Percentiles rank a stretch among this genome's conserved stretches.
Evolutionary conservation across 2,329 filamentous ascomycete genomes (phyloP).

Genomic region (Aspergillus sp.): DNA sequence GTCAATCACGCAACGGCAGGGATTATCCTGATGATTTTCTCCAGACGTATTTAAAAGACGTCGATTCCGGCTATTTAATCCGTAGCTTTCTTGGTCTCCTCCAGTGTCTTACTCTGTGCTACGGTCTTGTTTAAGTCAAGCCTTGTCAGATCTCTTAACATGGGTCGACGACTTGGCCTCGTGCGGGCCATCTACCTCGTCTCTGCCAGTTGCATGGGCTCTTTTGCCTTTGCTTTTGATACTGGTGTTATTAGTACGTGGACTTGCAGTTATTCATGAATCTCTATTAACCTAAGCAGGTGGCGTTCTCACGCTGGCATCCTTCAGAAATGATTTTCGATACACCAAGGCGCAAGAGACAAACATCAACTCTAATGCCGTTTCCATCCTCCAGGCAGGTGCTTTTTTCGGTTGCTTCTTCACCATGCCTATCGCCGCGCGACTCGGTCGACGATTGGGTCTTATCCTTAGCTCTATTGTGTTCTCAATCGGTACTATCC

Average conservation of each 20-base stretch:
- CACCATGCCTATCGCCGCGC: conserved; percentile 42
- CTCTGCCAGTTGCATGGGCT: conserved; percentile 33
- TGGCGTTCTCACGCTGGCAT: conserved; percentile 41
- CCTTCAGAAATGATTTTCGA: conserved; percentile 38
- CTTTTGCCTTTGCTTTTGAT: conserved; percentile 36
- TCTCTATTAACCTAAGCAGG: conserved; percentile 16
- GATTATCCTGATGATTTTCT: too few species aligned
- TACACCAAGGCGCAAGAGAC: conserved; percentile 34
- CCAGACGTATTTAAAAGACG: too few species aligned
- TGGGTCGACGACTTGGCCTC: conserved; percentile 30
- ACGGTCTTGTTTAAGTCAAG: too few species aligned
- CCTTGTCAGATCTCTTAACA: conserved; percentile 13
- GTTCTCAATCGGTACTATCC: conserved; percentile 32
- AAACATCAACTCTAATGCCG: conserved; percentile 43
- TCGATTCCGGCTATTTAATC: too few species aligned
- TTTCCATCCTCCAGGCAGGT: conserved; percentile 47
- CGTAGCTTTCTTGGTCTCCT: too few species aligned
- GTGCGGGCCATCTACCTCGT: conserved; percentile 33
- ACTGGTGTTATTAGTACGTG: conserved; percentile 32
- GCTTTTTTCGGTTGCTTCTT: conserved; percentile 49
- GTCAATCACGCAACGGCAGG: too few species aligned
- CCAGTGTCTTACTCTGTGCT: too few species aligned
- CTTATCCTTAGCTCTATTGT: conserved; percentile 42
- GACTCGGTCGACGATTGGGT: conserved; percentile 39
- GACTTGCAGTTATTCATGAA: background rate